Evolutionary conservation across 2,329 filamentous ascomycete species (phyloP).

Genomic region (Xylaria sp.): DNA sequence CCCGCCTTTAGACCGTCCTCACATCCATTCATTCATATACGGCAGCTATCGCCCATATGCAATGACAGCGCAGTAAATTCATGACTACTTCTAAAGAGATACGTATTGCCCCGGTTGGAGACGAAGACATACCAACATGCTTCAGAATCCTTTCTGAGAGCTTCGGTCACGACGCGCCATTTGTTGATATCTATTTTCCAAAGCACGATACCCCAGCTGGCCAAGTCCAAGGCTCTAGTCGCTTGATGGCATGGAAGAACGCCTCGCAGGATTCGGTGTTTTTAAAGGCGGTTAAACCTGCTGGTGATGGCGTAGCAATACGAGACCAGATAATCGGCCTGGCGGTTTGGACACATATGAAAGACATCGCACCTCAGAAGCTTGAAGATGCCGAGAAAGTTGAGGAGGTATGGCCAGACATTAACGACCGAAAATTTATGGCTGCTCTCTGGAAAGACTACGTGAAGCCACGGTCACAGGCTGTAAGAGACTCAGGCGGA

Average conservation of each 20-base stretch:
- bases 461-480: conserved; percentile 37
- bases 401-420: conserved; percentile 41
- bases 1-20: background rate
- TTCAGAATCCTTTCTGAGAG: conserved; percentile 41
- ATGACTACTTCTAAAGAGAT: conserved; percentile 14
- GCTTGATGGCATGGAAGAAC: conserved; percentile 38
- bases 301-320: background rate
- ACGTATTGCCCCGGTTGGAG: conserved; percentile 20
- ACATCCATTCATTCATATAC: too few relatives aligned
- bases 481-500: conserved; percentile 29
- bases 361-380: conserved; percentile 37
- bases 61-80: background rate
- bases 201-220: conserved; percentile 40
- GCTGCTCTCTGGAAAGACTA: conserved; percentile 42
- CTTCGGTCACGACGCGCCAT: conserved; percentile 43
- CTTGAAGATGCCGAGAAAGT: conserved; percentile 40
- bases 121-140: conserved; percentile 42
- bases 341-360: conserved; percentile 45
- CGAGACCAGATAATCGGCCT: conserved; percentile 38
- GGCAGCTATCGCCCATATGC: background rate
- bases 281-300: conserved; percentile 39
- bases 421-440: conserved; percentile 42
- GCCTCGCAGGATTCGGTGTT: conserved; percentile 30
- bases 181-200: conserved; percentile 44
- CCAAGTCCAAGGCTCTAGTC: conserved; percentile 37